These are phyloP conservation scores for Carex parvula DNA, from an alignment of 176 grass and related monocot genomes.

Conservation along the genomic window DNA sequence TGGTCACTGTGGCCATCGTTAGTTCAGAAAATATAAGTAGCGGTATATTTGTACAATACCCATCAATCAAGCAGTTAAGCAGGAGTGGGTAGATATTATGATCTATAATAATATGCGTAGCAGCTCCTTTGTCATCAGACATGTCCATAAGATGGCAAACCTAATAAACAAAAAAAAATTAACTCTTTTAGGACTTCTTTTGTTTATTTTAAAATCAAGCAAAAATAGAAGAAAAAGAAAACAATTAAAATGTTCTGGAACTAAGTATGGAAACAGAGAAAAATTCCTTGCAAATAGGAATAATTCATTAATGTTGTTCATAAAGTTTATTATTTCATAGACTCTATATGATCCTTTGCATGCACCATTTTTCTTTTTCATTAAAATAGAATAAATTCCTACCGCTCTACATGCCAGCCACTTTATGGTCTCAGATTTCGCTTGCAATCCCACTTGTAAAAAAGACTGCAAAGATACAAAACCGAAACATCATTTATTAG, in stretches of 20 bases:
- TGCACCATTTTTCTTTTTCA: constrained; percentile 7
- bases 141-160: constrained; percentile 70
- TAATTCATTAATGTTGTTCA: constrained; percentile 1
- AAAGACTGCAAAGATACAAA: constrained; percentile 52
- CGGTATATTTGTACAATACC: constrained; percentile 38
- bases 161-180: constrained; percentile 32
- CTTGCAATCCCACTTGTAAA: constrained; percentile 72
- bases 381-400: constrained; percentile 27
- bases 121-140: constrained; percentile 38
- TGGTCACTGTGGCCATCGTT: not conserved
- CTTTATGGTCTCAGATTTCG: constrained; percentile 56
- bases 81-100: constrained; percentile 80
- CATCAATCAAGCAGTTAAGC: constrained; percentile 72
- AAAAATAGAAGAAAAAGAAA: no score
- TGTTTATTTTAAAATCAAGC: not conserved
- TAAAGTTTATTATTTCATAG: not conserved
- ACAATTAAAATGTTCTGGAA: no score
- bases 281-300: no score
- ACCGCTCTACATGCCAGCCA: constrained; percentile 84
- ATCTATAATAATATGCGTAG: constrained; percentile 50
- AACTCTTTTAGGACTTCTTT: constrained; percentile 1
- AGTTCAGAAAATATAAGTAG: not conserved
- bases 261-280: no score
- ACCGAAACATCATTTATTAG: not conserved
- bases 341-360: not conserved